These are phyloP conservation scores for Diaporthe citriasiana DNA, from an alignment of 2,329 filamentous ascomycete species.

Conservation along the genomic window DNA sequence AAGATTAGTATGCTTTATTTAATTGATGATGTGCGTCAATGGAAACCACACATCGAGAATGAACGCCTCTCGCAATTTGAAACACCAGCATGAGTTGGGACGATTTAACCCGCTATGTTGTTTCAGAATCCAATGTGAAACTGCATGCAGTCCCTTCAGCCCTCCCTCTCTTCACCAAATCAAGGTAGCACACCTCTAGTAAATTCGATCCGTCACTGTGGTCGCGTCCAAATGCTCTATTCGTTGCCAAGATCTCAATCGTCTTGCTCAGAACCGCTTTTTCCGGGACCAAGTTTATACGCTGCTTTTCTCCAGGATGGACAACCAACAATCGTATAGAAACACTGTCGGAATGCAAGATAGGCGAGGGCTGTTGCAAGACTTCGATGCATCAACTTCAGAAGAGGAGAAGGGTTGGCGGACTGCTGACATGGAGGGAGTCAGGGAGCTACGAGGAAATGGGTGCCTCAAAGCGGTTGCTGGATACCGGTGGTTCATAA, in stretches of 20 bases:
- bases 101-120: conserved; percentile 1
- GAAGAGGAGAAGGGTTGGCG: conserved; percentile 51
- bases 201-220: background rate
- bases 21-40: background rate
- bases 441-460: conserved; percentile 36
- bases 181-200: background rate
- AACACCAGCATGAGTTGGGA: conserved; percentile 3
- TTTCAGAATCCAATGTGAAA: conserved; percentile 34
- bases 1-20: background rate
- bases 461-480: conserved; percentile 41
- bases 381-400: conserved; percentile 49
- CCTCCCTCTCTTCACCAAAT: too few relatives aligned
- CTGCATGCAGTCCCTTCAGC: background rate
- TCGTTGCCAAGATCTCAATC: background rate
- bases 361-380: conserved; percentile 49
- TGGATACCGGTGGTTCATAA: conserved; percentile 51
- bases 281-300: too few relatives aligned
- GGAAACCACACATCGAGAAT: background rate
- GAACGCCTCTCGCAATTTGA: background rate
- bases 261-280: too few relatives aligned
- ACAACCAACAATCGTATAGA: conserved; percentile 40
- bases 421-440: conserved; percentile 34
- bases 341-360: conserved; percentile 48
- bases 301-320: background rate
- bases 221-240: background rate